A percentile compares a stretch with the other conserved stretches of the same genome.
Conservation (phyloP, 768 basidiomycete species). For the Pilatotrama ljubarskyi region DNA sequence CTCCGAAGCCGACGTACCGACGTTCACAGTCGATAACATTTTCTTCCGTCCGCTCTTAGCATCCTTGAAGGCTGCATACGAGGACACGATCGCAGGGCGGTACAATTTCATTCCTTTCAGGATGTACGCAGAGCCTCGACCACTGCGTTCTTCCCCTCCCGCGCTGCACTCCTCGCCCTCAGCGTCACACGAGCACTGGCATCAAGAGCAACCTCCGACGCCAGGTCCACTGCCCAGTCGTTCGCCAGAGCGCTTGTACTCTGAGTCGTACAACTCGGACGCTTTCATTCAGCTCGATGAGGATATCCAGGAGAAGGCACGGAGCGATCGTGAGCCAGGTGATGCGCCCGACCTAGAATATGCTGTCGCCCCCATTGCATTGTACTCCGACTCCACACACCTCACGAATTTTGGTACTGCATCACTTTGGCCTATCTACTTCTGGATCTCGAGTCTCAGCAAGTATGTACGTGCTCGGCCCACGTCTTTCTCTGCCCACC, state of each 20-base stretch:
- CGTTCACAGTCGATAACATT: constrained; percentile 32
- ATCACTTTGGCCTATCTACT: constrained; percentile 42
- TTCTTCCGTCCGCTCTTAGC: constrained; percentile 25
- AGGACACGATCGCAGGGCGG: not conserved
- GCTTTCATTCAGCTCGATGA: constrained; percentile 15
- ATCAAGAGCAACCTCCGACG: too few species aligned
- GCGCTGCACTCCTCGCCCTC: too few species aligned
- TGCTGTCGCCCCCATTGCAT: constrained; percentile 16
- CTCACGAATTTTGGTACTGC: constrained; percentile 31
- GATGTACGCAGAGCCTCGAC: too few species aligned
- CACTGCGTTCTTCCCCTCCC: not conserved
- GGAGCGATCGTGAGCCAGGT: not conserved
- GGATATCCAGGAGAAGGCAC: constrained; percentile 4
- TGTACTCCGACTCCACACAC: constrained; percentile 33
- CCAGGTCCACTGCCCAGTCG: too few species aligned
- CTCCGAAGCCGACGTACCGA: constrained; percentile 31
- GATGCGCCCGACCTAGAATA: constrained; percentile 5
- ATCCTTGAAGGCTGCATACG: not conserved
- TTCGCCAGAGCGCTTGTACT: too few species aligned
- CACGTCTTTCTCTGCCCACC: constrained; percentile 36
- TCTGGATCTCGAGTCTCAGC: constrained; percentile 39
- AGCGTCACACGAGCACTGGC: too few species aligned
- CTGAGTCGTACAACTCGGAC: constrained; percentile 21
- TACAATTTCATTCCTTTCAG: not conserved
- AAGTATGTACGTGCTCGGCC: constrained; percentile 40